Conservation (phyloP, 352 stramenopile species). For the Phytophthora tentaculata region DNA sequence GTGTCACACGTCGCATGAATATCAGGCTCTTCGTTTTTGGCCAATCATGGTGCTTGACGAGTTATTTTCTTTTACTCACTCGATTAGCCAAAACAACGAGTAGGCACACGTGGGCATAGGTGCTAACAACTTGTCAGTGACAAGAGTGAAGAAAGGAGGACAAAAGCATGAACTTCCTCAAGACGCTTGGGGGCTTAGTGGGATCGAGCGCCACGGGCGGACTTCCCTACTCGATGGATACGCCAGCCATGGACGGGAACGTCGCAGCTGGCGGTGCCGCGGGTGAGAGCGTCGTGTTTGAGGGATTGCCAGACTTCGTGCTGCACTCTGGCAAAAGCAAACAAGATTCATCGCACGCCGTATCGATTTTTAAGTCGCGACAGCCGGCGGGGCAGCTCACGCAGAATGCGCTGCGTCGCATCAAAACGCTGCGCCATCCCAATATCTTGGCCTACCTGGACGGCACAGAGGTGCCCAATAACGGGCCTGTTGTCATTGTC, state of each 20-base stretch:
- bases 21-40: slow-evolving; percentile 26
- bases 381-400: slow-evolving; percentile 77
- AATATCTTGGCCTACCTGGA: slow-evolving; percentile 93
- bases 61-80: slow-evolving; percentile 11
- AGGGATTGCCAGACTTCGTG: slow-evolving; percentile 77
- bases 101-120: slow-evolving; percentile 4
- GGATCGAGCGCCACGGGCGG: slow-evolving; percentile 71
- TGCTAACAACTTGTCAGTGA: too few species aligned
- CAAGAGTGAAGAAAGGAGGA: neutral
- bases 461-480: slow-evolving; percentile 73
- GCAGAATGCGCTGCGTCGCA: slow-evolving; percentile 92
- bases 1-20: slow-evolving; percentile 29
- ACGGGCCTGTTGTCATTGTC: slow-evolving; percentile 93
- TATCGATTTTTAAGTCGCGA: slow-evolving; percentile 94
- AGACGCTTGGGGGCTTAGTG: slow-evolving; percentile 81
- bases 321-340: slow-evolving; percentile 90
- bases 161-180: slow-evolving; percentile 87
- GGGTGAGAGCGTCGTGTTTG: slow-evolving; percentile 57
- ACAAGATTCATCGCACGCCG: slow-evolving; percentile 68
- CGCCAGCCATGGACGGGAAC: slow-evolving; percentile 40
- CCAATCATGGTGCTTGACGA: slow-evolving; percentile 14
- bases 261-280: slow-evolving; percentile 47
- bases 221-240: slow-evolving; percentile 71
- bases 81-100: slow-evolving; percentile 4
- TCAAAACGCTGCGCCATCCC: slow-evolving; percentile 95